phyloP scores from a whole-genome alignment of 371 early-diverging fungal species.

The Phascolomyces articulosus region DNA sequence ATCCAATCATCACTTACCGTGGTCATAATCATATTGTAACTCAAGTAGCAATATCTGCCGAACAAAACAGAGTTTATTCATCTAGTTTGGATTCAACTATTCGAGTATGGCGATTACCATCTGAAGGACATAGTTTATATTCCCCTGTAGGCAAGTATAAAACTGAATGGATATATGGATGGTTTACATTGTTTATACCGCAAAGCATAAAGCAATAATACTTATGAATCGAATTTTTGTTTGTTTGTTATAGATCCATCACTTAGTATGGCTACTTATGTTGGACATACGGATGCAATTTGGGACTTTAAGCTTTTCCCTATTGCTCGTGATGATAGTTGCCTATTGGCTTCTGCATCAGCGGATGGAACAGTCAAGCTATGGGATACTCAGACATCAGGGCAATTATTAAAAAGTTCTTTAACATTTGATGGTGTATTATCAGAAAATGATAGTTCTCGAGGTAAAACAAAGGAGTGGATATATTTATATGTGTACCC shows the following conservation, averaged over 20 bases:
- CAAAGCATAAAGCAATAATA: background rate
- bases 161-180: no score
- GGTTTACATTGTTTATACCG: no score
- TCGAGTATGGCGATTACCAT: slow-evolving; percentile 75
- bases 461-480: slow-evolving; percentile 12
- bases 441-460: slow-evolving; percentile 9
- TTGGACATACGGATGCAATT: slow-evolving; percentile 84
- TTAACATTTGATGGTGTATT: slow-evolving; percentile 47
- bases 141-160: slow-evolving; percentile 57
- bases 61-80: slow-evolving; percentile 68
- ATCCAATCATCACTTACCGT: slow-evolving; percentile 78
- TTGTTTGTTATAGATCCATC: slow-evolving; percentile 47
- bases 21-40: slow-evolving; percentile 80
- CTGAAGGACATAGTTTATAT: slow-evolving; percentile 55
- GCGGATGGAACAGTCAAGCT: slow-evolving; percentile 85
- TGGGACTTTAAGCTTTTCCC: slow-evolving; percentile 86
- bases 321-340: slow-evolving; percentile 25
- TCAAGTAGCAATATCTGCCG: slow-evolving; percentile 64
- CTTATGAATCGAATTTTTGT: background rate
- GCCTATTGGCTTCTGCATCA: slow-evolving; percentile 75
- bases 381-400: slow-evolving; percentile 69
- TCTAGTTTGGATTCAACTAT: slow-evolving; percentile 79
- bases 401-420: slow-evolving; percentile 51
- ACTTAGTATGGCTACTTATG: slow-evolving; percentile 59
- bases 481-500: no score